phyloP scores from a whole-genome alignment of 177 flowering plant species.

The Vitis hybrid region DNA sequence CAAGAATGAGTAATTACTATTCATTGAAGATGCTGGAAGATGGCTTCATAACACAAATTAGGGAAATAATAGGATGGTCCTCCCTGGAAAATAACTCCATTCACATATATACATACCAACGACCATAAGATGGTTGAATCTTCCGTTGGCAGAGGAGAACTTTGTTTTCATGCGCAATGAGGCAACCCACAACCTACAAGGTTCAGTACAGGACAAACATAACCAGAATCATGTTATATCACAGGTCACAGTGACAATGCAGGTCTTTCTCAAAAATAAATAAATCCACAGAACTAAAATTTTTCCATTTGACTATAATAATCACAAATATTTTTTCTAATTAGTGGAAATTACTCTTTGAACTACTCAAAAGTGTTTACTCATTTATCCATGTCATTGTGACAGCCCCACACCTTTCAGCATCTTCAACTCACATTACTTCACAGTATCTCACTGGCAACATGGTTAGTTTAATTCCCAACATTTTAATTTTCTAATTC shows the following conservation, averaged over 20 bases:
- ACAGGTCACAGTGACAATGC: neutral
- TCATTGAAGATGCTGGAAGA: neutral
- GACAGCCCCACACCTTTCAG: too few relatives aligned
- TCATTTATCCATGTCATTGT: too few relatives aligned
- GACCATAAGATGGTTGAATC: constrained; percentile 89
- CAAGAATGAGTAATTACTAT: neutral
- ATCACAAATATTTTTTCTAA: too few relatives aligned
- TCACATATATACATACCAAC: constrained; percentile 56
- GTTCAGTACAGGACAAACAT: neutral
- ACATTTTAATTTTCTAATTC: too few relatives aligned
- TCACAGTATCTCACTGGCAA: too few relatives aligned
- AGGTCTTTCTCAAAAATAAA: neutral
- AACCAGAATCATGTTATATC: neutral
- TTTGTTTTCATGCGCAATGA: constrained; percentile 84
- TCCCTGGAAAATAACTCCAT: neutral
- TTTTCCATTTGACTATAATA: too few relatives aligned
- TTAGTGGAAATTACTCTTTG: too few relatives aligned
- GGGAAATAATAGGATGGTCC: neutral
- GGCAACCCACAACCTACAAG: constrained; percentile 90
- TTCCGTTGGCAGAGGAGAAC: constrained; percentile 86
- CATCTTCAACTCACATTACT: too few relatives aligned
- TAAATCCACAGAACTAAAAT: too few relatives aligned
- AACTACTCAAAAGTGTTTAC: too few relatives aligned
- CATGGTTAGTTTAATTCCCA: too few relatives aligned
- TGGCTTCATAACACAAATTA: neutral